Base-by-base conservation (phyloP, 176 grass and related monocot species). In the Leersia perrieri region DNA sequence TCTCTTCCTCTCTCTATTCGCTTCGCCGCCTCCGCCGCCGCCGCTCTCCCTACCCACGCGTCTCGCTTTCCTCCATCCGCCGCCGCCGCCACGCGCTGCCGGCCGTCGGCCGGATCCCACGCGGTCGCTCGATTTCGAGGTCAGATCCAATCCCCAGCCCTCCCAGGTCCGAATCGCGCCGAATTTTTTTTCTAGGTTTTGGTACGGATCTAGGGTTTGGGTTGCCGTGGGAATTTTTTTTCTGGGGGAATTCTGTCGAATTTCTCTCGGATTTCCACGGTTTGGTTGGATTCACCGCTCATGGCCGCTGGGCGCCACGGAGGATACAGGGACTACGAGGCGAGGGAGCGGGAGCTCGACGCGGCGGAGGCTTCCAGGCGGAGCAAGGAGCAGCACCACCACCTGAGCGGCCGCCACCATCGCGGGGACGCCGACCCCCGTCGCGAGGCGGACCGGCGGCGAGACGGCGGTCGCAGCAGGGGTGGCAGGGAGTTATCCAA, bases 191-290 rank as follows among this genome's bases (percentile, higher is more conserved):
- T 74, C 81, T 79, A 84, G 81, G 76, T 84, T 72, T 82, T 73
- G 67, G 83, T 82, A 77, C 78, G 83, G 88, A 90, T 82, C 88
- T 86, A 86, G 88, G 83, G 83, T 82, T 90, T 77, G 83, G 83
- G 78, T 90, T 73, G 66, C 73, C 29, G 42, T 18, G 36, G 83
- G 45, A 33, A 33, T 65, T 74, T 47, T 65, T 74, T 47, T 47
- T 23, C 36, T 11, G 25, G 53, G 61, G 38, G 63, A 34, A 0
- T 47, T 68, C 29, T 38, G 30, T 64, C 22, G 70, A 8, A 58
- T 58, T 77, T 82, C 73, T 23, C 42, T 83, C 47, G 28, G 77
- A 14, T 72, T 72, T 35, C 63, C 67, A 69, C 32, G 55, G 73
- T 70, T 70, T 70, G 66, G 31, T 47, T 82, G 53, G 53, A 58